phyloP scores from a whole-genome alignment of 1,284 basidiomycete species.

The Cryptococcus neoformans region DNA sequence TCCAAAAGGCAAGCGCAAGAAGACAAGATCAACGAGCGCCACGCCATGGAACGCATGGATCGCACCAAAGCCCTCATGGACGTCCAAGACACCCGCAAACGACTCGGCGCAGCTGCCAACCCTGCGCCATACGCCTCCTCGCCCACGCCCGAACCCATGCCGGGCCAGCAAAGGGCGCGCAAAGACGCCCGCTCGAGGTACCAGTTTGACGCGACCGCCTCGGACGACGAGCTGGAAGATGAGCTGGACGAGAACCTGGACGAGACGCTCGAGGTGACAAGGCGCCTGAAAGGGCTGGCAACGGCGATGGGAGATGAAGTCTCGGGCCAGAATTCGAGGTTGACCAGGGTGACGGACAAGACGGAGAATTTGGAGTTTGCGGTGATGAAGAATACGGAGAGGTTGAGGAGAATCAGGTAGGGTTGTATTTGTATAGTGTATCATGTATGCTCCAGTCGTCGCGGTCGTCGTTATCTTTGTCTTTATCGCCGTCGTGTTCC shows the following conservation, averaged over 20 bases:
- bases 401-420: slow-evolving; percentile 46
- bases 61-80: slow-evolving; percentile 82
- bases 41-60: slow-evolving; percentile 82
- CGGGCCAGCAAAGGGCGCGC: slow-evolving; percentile 42
- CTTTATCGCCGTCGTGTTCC: too few relatives aligned
- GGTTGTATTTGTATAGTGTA: background rate
- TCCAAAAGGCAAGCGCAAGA: slow-evolving; percentile 87
- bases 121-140: slow-evolving; percentile 35
- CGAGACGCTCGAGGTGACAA: slow-evolving; percentile 78
- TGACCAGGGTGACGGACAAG: slow-evolving; percentile 49
- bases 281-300: slow-evolving; percentile 79
- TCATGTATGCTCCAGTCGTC: too few relatives aligned
- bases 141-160: slow-evolving; percentile 19
- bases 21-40: slow-evolving; percentile 79
- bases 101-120: slow-evolving; percentile 70
- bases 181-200: slow-evolving; percentile 77
- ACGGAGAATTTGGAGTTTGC: slow-evolving; percentile 50
- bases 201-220: slow-evolving; percentile 91
- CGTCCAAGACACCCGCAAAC: slow-evolving; percentile 79
- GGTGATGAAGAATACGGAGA: slow-evolving; percentile 48
- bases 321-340: slow-evolving; percentile 44
- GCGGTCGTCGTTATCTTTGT: too few relatives aligned
- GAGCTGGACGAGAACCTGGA: slow-evolving; percentile 88
- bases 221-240: slow-evolving; percentile 83
- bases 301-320: slow-evolving; percentile 57